Evolutionary conservation across 2,329 filamentous ascomycete genomes (phyloP), one percentile per base, ranked within the genome.

Genomic region (Camptophora hylomeconis): DNA sequence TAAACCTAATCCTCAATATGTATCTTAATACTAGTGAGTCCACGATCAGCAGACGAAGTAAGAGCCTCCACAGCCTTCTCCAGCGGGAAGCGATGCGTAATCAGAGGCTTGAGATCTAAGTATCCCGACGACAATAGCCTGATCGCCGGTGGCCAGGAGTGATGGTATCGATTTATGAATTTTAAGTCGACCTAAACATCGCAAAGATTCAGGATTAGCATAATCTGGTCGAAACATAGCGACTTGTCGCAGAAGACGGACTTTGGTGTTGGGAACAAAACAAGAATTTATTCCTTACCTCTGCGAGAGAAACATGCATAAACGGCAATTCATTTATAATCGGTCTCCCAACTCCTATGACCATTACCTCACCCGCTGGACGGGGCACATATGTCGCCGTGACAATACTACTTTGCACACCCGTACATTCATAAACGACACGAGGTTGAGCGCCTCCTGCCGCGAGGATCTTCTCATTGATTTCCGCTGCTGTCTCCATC

Each of bases 281-380:
- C n/a, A n/a, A n/a, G 52, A 80, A 80, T 20, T 66, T 69, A 15
- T 80, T 56, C 40, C 78, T 63, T 38, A 80, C 76, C 67, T 51
- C 45, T 3, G 68, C 66, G 20, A 75, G 47, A 3, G 67, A 73
- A 12, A 76, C 43, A 45, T 76, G 70, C 72, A 76, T 77, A 37
- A 77, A 76, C 0, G 72, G 72, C 15, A 75, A 39, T 36, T 76
- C 75, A 37, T 78, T 71, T 67, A 77, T 73, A 5, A 68, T 57
- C 15, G 63, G 54, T 37, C 57, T 65, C 2, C 72, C 72, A 1
- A 78, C 73, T 0, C 74, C 74, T 36, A 79, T 71, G 1, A 75
- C 70, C 53, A 75, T 69, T 12, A 78, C 54, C 1, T 60, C 60
- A 0, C 74, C 74, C 4, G 72, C 72, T 30, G 69, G 56, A 11